A percentile compares a stretch with the other conserved stretches of the same genome.
phyloP scores from a whole-genome alignment of 1,139 yeast genomes.

The Hyphopichia buzzinii region DNA sequence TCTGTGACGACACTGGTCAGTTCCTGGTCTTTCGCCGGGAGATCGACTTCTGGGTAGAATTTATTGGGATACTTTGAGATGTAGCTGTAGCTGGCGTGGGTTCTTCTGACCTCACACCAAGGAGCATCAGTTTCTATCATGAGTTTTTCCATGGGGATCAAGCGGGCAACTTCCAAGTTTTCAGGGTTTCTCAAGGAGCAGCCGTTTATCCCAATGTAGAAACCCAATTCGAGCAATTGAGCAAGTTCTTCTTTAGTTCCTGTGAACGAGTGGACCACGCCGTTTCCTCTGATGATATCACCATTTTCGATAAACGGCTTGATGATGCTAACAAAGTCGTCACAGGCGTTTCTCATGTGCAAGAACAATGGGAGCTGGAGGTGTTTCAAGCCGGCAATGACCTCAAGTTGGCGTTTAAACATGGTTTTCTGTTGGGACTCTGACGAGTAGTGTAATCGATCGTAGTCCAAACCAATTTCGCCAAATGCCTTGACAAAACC shows the following conservation, averaged over 20 bases:
- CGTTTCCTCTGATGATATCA: conserved; percentile 39
- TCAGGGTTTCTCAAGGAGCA: conserved; percentile 83
- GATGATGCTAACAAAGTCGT: conserved; percentile 68
- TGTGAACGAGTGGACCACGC: conserved; percentile 93
- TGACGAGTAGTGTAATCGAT: conserved; percentile 74
- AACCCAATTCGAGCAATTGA: conserved; percentile 53
- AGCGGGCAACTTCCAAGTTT: conserved; percentile 62
- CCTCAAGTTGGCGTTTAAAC: conserved; percentile 69
- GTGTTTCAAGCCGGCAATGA: conserved; percentile 47
- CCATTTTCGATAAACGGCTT: conserved; percentile 51
- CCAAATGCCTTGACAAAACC: conserved; percentile 79
- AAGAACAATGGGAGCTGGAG: conserved; percentile 73
- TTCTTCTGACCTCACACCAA: conserved; percentile 91
- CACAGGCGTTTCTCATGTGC: conserved; percentile 87
- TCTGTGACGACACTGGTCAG: conserved; percentile 7
- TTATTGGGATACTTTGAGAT: conserved; percentile 54
- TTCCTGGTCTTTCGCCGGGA: conserved; percentile 2
- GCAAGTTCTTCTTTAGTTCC: conserved; percentile 67
- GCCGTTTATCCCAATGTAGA: conserved; percentile 84
- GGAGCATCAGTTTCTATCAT: conserved; percentile 96
- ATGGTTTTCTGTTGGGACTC: conserved; percentile 63
- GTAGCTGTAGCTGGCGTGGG: conserved; percentile 71
- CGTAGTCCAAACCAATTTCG: conserved; percentile 92
- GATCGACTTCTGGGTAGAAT: conserved; percentile 45
- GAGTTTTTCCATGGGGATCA: conserved; percentile 65